Evolutionary conservation across 2,329 filamentous ascomycete species (phyloP), one percentile per base, ranked within the genome.

Genomic region (Diaporthe capsici): DNA sequence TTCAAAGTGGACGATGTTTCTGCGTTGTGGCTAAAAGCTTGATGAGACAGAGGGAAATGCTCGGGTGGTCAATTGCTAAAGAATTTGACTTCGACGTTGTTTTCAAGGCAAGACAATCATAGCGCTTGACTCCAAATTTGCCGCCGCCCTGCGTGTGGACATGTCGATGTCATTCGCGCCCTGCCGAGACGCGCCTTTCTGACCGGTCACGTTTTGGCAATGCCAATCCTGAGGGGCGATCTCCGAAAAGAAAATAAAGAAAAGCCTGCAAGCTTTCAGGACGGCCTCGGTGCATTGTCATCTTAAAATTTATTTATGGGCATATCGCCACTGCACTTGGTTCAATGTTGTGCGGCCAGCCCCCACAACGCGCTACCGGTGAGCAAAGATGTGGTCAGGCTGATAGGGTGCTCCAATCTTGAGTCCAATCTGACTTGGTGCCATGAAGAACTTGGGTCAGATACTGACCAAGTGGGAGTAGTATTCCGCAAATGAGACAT

Each of bases 111-210:
- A 13, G 49, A 28, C 2, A 4, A 42, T 2, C n/a, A 2, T 5
- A 22, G 47, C 9, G 47, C 65, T 31, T 53, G 65, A 28, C 65
- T 20, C 49, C 65, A 55, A 55, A 31, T 42, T 13, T 42, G 49
- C 47, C 65, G 47, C 13, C 65, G 49, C 65, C 65, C 65, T 70
- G 34, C 47, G 12, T 13, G 47, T 28, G 47, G 65, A 4, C 28
- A 53, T 12, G 25, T 42, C 65, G n/a, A 70, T 70, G 65, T 70
- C 65, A 70, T 55, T 20, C 12, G 49, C 65, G 65, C 65, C 65
- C 65, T 70, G 34, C 65, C 65, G 34, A 39, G n/a, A 6, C 34
- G 20, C 47, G 12, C 34, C 37, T 13, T 42, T 55, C 20, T 42
- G 47, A n/a, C 34, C 31, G 1, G 47, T 13, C n/a, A 28, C 34